These are phyloP conservation scores for Echria macrotheca DNA, from an alignment of 495 filamentous ascomycete genomes.

Conservation along the genomic window DNA sequence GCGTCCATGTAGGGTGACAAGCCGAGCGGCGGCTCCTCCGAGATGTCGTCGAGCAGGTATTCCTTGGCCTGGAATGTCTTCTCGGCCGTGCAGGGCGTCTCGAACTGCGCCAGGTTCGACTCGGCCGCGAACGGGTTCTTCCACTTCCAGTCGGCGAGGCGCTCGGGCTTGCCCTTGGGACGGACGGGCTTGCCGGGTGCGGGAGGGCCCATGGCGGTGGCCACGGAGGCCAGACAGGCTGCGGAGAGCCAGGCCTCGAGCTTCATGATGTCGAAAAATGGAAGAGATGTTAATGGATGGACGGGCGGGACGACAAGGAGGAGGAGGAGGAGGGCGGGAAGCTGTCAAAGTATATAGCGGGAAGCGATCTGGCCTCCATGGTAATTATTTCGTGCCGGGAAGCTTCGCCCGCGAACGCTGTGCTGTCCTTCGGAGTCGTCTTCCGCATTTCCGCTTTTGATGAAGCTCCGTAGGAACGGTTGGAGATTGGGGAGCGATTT, in stretches of 20 bases:
- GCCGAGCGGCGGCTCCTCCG: slow-evolving; percentile 19
- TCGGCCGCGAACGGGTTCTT: slow-evolving; percentile 23
- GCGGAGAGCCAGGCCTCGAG: slow-evolving; percentile 13
- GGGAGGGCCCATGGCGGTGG: slow-evolving; percentile 21
- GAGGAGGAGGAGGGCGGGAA: not conserved
- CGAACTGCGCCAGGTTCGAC: slow-evolving; percentile 10
- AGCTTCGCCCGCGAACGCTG: slow-evolving; percentile 9
- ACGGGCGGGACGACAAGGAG: not conserved
- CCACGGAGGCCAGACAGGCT: slow-evolving; percentile 14
- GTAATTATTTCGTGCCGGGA: slow-evolving; percentile 5
- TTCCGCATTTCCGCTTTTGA: slow-evolving; percentile 34
- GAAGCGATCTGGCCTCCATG: slow-evolving; percentile 1
- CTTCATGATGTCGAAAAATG: slow-evolving; percentile 23
- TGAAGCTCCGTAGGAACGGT: slow-evolving; percentile 13
- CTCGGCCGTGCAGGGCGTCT: slow-evolving; percentile 18
- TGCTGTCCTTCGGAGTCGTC: slow-evolving; percentile 31
- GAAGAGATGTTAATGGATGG: too few relatives aligned
- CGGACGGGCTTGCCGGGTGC: slow-evolving; percentile 15
- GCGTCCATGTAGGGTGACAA: slow-evolving; percentile 25
- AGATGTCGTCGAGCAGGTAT: slow-evolving; percentile 31
- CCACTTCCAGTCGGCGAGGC: slow-evolving; percentile 27
- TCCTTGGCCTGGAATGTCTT: slow-evolving; percentile 24
- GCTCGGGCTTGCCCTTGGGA: slow-evolving; percentile 18
- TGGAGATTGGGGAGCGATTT: slow-evolving; percentile 21
- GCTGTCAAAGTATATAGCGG: not conserved